Conservation (phyloP, 495 filamentous ascomycete genomes). For the Penicillium antarcticum region DNA sequence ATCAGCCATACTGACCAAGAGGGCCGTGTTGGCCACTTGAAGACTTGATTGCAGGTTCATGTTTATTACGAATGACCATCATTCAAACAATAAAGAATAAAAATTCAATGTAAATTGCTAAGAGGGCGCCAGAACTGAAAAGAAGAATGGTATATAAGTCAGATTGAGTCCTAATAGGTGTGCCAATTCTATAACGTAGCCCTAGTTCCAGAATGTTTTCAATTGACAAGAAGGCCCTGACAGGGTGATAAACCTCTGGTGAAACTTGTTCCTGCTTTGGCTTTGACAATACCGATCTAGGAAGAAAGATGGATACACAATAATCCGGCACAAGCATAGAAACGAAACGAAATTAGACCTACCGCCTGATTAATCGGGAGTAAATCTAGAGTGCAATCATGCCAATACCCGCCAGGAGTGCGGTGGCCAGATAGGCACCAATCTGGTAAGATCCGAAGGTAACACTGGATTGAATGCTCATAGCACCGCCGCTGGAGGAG, state of each 20-base stretch:
- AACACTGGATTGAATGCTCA: slow-evolving; percentile 28
- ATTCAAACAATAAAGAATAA: not conserved
- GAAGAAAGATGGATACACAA: not conserved
- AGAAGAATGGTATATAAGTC: not conserved
- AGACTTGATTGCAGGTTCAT: too few relatives aligned
- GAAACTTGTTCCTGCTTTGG: not conserved
- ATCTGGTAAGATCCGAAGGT: slow-evolving; percentile 58
- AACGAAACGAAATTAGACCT: not conserved
- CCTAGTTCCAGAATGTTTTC: not conserved
- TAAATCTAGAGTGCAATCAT: slow-evolving; percentile 69
- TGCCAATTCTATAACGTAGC: not conserved
- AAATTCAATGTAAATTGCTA: not conserved
- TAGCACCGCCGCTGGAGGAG: slow-evolving; percentile 38
- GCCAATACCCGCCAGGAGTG: slow-evolving; percentile 61
- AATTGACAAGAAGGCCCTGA: not conserved
- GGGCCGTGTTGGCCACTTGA: slow-evolving; percentile 11
- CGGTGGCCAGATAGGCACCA: slow-evolving; percentile 60
- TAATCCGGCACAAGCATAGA: not conserved
- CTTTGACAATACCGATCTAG: not conserved
- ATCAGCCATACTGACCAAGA: slow-evolving; percentile 25
- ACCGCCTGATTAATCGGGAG: not conserved
- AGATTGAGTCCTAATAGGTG: not conserved
- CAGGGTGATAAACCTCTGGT: not conserved
- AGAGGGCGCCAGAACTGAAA: not conserved
- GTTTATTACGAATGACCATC: not conserved